phyloP scores from a whole-genome alignment of 768 basidiomycete species.

The Lactarius psammicola region DNA sequence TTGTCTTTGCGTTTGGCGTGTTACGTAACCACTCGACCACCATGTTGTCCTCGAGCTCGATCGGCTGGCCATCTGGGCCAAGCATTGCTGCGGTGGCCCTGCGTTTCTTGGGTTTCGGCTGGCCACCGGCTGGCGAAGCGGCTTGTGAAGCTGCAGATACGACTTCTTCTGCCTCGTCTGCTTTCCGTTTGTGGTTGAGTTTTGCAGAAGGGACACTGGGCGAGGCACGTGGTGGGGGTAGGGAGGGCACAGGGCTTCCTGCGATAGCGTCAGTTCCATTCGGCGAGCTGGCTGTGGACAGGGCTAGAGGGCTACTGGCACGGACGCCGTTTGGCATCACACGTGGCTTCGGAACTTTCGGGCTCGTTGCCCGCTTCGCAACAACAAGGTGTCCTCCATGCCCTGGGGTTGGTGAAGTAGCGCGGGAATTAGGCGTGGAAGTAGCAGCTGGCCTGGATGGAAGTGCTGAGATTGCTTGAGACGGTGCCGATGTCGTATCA shows the following conservation, averaged over 20 bases:
- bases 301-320: constrained; percentile 55
- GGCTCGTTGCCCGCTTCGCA: constrained; percentile 83
- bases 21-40: constrained; percentile 74
- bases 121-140: constrained; percentile 30
- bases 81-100: constrained; percentile 38
- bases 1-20: constrained; percentile 66
- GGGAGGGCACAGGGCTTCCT: constrained; percentile 30
- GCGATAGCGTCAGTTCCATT: constrained; percentile 37
- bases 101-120: constrained; percentile 56
- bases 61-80: constrained; percentile 41
- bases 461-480: constrained; percentile 38
- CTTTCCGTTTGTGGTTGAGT: constrained; percentile 61
- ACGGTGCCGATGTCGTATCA: constrained; percentile 35
- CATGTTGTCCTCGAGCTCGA: constrained; percentile 62
- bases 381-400: constrained; percentile 77
- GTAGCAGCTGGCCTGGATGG: constrained; percentile 38
- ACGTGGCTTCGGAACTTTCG: constrained; percentile 64
- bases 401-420: constrained; percentile 57
- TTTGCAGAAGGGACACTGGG: constrained; percentile 27
- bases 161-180: constrained; percentile 37
- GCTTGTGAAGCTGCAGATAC: constrained; percentile 12
- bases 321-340: constrained; percentile 45
- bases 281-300: constrained; percentile 35
- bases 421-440: constrained; percentile 47
- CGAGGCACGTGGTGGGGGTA: constrained; percentile 36